Evolutionary conservation across 768 basidiomycete species (phyloP), one percentile per base, ranked within the genome.

Genomic region (Tylopilus plumbeoviolaceoides): DNA sequence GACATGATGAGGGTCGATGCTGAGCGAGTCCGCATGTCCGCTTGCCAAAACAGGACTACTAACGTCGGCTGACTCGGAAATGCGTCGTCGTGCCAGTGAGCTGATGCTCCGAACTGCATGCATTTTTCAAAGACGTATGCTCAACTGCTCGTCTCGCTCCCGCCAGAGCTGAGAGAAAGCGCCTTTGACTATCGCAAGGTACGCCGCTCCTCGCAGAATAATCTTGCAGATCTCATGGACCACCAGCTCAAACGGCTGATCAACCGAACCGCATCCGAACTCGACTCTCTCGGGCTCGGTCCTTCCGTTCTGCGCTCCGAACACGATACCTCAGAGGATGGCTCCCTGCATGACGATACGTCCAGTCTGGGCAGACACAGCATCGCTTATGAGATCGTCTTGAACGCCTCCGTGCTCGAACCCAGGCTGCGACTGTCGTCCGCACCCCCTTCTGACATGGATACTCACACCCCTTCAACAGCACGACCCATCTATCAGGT

Each of bases 201-300:
- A 28, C 12, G 53, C 1, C 3, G 8, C n/a, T 15, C 15, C n/a
- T n/a, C n/a, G n/a, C n/a, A n/a, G n/a, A n/a, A n/a, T n/a, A n/a
- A n/a, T n/a, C n/a, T n/a, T n/a, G n/a, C n/a, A n/a, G n/a, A n/a
- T n/a, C n/a, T n/a, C n/a, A n/a, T n/a, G n/a, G n/a, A n/a, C n/a
- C n/a, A n/a, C 7, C n/a, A 95, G 89, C 83, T 98, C 51, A 97
- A 98, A 72, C 92, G 89, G 61, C 73, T 95, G 28, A 94, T 98
- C 59, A 89, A 90, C 57, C 78, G 85, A 63, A 81, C 93, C 35
- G 90, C 89, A 1, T 69, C 72, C 10, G 94, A 98, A 68, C 82
- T 98, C 17, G 75, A 80, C 4, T 77, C 80, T 2, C 72, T 92
- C 21, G 94, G 90, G 0, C 70, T 85, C 7, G 72, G 72, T 52